Conservation (phyloP, 371 early-diverging fungal species). For the Mucor plumbeus region DNA sequence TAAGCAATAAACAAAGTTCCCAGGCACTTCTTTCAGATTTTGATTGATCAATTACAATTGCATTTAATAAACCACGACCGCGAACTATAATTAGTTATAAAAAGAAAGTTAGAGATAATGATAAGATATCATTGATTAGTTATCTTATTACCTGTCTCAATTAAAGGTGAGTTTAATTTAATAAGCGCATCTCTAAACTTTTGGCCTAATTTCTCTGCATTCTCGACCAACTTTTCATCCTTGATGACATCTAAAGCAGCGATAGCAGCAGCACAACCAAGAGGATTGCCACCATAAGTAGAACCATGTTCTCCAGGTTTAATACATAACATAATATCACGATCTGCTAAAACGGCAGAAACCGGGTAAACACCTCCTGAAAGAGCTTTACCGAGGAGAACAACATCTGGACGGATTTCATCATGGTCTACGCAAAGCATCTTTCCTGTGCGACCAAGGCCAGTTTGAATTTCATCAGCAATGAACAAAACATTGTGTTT, state of each 20-base stretch:
- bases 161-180: constrained; percentile 76
- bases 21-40: constrained; percentile 90
- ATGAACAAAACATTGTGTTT: constrained; percentile 97
- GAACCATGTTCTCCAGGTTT: constrained; percentile 97
- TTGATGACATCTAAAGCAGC: constrained; percentile 93
- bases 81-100: constrained; percentile 63
- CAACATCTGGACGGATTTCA: constrained; percentile 88
- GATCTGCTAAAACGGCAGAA: constrained; percentile 87
- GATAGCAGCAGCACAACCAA: constrained; percentile 94
- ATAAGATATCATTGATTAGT: not conserved
- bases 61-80: constrained; percentile 95
- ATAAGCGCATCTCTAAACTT: constrained; percentile 79
- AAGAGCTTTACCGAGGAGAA: constrained; percentile 96
- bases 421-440: constrained; percentile 94
- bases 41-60: constrained; percentile 92
- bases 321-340: constrained; percentile 92
- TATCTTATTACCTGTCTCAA: constrained; percentile 59
- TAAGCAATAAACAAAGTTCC: constrained; percentile 94
- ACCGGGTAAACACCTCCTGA: constrained; percentile 97
- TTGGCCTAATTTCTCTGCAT: constrained; percentile 76
- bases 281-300: constrained; percentile 97
- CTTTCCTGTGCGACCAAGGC: constrained; percentile 94
- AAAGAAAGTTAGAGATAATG: constrained; percentile 1
- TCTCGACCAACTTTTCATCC: constrained; percentile 91
- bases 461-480: constrained; percentile 98